Conservation (phyloP, 805 yeast genomes). For the Schizosaccharomyces japonicus region DNA sequence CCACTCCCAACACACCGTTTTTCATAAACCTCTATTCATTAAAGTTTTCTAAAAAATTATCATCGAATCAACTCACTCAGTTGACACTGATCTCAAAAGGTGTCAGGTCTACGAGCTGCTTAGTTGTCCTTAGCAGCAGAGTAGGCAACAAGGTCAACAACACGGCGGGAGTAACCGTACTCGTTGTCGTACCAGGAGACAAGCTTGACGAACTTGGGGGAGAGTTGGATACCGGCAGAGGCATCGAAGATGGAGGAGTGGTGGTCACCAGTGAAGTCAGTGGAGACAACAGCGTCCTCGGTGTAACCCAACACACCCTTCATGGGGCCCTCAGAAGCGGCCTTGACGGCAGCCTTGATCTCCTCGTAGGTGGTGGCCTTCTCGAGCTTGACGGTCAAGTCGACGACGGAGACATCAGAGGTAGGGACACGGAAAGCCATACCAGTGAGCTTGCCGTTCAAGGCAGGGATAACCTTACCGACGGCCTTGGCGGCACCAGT, state of each 20-base stretch:
- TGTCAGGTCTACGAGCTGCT: not conserved
- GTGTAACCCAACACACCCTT: slow-evolving; percentile 76
- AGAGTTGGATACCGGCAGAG: slow-evolving; percentile 68
- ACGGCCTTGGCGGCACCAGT: slow-evolving; percentile 97
- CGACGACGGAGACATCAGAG: slow-evolving; percentile 79
- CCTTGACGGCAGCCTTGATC: slow-evolving; percentile 52
- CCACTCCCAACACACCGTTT: too few relatives aligned
- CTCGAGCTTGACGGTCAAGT: slow-evolving; percentile 62
- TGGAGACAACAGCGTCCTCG: slow-evolving; percentile 74
- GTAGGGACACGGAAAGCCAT: slow-evolving; percentile 87
- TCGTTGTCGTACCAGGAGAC: slow-evolving; percentile 91
- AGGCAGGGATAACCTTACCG: slow-evolving; percentile 77
- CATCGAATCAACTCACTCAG: too few relatives aligned
- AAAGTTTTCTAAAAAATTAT: too few relatives aligned
- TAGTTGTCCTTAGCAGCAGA: slow-evolving; percentile 26
- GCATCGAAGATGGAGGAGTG: slow-evolving; percentile 81
- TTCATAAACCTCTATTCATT: too few relatives aligned
- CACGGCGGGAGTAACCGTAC: slow-evolving; percentile 90
- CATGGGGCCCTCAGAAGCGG: slow-evolving; percentile 52
- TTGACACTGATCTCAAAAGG: too few relatives aligned
- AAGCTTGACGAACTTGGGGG: slow-evolving; percentile 74
- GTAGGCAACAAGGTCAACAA: slow-evolving; percentile 67
- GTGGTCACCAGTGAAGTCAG: slow-evolving; percentile 64
- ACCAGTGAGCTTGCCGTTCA: slow-evolving; percentile 85
- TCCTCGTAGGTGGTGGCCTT: slow-evolving; percentile 60